phyloP scores from a whole-genome alignment of 2,329 filamentous ascomycete species.

The Fusarium nisikadoi region DNA sequence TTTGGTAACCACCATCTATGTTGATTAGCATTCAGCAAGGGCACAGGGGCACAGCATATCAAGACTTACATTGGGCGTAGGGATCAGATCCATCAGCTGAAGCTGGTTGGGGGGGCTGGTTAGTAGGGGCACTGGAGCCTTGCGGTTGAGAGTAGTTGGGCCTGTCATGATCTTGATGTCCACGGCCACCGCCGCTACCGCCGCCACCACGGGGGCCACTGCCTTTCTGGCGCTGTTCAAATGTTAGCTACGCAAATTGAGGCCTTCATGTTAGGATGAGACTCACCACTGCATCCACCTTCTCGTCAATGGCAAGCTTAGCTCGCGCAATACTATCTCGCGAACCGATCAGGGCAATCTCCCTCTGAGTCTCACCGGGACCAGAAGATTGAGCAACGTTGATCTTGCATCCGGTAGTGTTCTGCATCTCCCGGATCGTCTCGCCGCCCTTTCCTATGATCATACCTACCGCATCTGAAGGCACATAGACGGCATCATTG shows the following conservation, averaged over 20 bases:
- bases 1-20: constrained; percentile 81
- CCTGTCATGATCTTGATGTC: constrained; percentile 66
- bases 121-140: constrained; percentile 54
- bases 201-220: constrained; percentile 55
- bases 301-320: constrained; percentile 88
- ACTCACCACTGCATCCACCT: constrained; percentile 87
- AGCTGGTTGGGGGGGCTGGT: constrained; percentile 55
- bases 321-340: constrained; percentile 82
- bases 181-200: constrained; percentile 53
- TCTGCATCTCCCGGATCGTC: constrained; percentile 94
- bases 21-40: constrained; percentile 14
- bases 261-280: neutral
- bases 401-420: constrained; percentile 89
- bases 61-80: constrained; percentile 76
- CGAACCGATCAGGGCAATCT: constrained; percentile 85
- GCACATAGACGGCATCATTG: constrained; percentile 85
- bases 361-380: constrained; percentile 80
- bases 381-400: constrained; percentile 87
- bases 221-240: constrained; percentile 62
- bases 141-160: constrained; percentile 63
- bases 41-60: neutral
- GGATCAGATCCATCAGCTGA: constrained; percentile 69
- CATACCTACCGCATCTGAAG: constrained; percentile 93
- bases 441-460: constrained; percentile 95
- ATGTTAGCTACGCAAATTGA: constrained; percentile 43